Base-by-base conservation (phyloP, 352 stramenopile species). In the Phytophthora vignae region DNA sequence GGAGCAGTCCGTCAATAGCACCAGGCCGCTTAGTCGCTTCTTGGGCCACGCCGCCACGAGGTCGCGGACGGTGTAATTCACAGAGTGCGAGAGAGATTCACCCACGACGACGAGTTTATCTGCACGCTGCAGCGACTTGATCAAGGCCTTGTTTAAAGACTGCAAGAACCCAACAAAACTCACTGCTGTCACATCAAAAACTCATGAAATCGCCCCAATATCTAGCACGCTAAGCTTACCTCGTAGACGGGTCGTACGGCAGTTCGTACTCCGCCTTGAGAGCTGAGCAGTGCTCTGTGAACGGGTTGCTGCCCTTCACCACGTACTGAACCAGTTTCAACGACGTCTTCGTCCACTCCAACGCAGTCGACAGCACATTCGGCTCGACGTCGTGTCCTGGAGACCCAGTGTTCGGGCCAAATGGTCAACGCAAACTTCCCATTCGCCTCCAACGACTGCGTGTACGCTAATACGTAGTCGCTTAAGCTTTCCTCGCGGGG, bases 361-460 rank as follows among this genome's bases (percentile, higher is more conserved):
- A 68, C 19, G 97, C 79, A 0, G 93, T 91, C 14, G 77, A 69
- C 53, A 88, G 79, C 21, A 99, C 85, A 52, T 74, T 58, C 11
- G 83, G 65, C 7, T 97, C 90, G 1, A 99, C 79, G 54, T 79
- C 85, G 76, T 99, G 94, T 11, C 93, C 93, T 2, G 67, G 59
- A 7, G 88, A 90, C 21, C 95, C 95, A 99, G 76, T 99, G 95
- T 76, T 98, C 96, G 3, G 97, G 96, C 97, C 97, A 99, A 69
- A 99, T 97, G 54, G 79, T 96, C 4, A 99, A 76, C 69, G 76
- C 80, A 67, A 99, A 98, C 56, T 89, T 90, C 31, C 84, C 87
- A 55, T 83, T 85, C 46, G 73, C 49, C 68, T 98, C 92, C 29
- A 98, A 75, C 61, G 81, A 73, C 40, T 77, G 64, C 1, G 88